A percentile compares a stretch with the other conserved stretches of the same genome.
Evolutionary conservation across 2,329 filamentous ascomycete species (phyloP).

Genomic region (Cladobotryum mycophilum): DNA sequence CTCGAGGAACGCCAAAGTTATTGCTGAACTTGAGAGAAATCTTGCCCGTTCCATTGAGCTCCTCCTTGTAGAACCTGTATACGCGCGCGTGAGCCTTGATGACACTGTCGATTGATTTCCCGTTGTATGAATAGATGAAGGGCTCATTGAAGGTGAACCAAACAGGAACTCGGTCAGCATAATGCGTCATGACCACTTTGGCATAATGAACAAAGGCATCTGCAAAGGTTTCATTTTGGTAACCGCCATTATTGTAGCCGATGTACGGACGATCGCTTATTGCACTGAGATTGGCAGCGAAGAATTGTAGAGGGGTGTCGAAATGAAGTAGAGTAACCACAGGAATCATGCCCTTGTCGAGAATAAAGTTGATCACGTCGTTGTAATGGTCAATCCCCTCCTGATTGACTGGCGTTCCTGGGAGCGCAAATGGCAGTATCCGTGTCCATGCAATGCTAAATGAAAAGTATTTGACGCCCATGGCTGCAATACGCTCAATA

Average conservation of each 20-base stretch:
- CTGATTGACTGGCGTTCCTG: conserved; percentile 45
- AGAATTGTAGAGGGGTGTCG: conserved; percentile 41
- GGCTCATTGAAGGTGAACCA: conserved; percentile 52
- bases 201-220: conserved; percentile 49
- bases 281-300: conserved; percentile 25
- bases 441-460: conserved; percentile 48
- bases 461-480: conserved; percentile 46
- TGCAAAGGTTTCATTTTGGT: conserved; percentile 40
- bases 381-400: conserved; percentile 47
- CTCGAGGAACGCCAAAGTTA: conserved; percentile 44
- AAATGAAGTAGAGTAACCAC: conserved; percentile 43
- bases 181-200: conserved; percentile 45
- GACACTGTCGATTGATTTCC: conserved; percentile 33
- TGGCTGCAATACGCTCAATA: conserved; percentile 32
- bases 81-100: conserved; percentile 44
- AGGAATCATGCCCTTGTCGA: conserved; percentile 44
- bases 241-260: conserved; percentile 36
- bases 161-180: conserved; percentile 43
- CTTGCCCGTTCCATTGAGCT: conserved; percentile 43
- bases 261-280: conserved; percentile 22
- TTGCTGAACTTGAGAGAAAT: conserved; percentile 39
- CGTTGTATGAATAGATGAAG: conserved; percentile 34
- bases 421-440: conserved; percentile 45
- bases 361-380: conserved; percentile 44
- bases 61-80: conserved; percentile 48